Base-by-base conservation (phyloP, 441 rosid genomes). In the Sinapis alba region DNA sequence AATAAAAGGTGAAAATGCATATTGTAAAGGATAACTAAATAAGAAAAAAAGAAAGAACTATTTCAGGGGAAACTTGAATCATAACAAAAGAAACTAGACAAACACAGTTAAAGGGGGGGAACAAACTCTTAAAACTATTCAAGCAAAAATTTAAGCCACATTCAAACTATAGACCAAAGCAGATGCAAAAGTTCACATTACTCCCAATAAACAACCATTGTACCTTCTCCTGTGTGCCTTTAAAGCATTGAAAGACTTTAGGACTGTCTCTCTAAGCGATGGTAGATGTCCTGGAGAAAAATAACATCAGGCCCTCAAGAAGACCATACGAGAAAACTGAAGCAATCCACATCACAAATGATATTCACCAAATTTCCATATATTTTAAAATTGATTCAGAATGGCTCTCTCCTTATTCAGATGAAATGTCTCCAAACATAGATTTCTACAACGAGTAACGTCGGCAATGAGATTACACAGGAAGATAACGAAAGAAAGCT, bases 181-280 rank as follows among this genome's bases (percentile, higher is more conserved):
- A 73, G 73, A 67, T 64, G 53, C 62, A 82, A 83, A 54, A 69
- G 75, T 50, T 83, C 79, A 8, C 64, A 66, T 70, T 84, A 79
- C 76, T 86, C 91, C 90, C 79, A 86, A 77, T 78, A 81, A 87
- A 86, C 93, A 88, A 87, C 97, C 95, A 93, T 85, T 91, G 84
- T 96, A 96, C 99, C 99, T 96, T 96, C 97, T 89, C 92, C 96
- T 78, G 90, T 84, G 88, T 88, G 92, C 90, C 93, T 86, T 84
- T 86, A 75, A 86, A 88, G 86, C 94, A 89, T 80, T 78, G 86
- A 93, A 88, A 87, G 92, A 87, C 88, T 83, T 85, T 93, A 88
- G 86, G 84, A 76, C 79, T 83, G 90, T 90, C 94, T 84, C 94
- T 84, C 94, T 88, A 79, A 87, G 92, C 91, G 81, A 80, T 87